Percentiles rank a stretch among this genome's conserved stretches.
phyloP scores from a whole-genome alignment of 73 alveolate species.

The Paramecium sexaurelia region DNA sequence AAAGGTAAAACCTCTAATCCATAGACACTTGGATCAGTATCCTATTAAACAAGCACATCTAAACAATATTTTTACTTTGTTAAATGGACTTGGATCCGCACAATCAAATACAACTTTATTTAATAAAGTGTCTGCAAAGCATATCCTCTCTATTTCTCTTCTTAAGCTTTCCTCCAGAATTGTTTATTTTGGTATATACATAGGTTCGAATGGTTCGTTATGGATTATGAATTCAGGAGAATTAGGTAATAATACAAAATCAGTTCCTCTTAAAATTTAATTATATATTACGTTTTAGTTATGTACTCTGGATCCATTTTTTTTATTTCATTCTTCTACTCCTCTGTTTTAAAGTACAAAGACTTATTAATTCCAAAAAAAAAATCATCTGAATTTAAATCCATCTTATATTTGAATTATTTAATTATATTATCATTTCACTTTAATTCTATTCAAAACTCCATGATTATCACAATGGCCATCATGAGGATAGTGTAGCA shows the following conservation, averaged over 20 bases:
- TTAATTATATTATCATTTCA: not conserved
- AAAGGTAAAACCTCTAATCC: slow-evolving; percentile 74
- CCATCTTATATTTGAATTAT: slow-evolving; percentile 34
- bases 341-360: slow-evolving; percentile 47
- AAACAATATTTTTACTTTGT: slow-evolving; percentile 31
- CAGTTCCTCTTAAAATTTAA: slow-evolving; percentile 59
- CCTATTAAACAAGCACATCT: not conserved
- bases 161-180: slow-evolving; percentile 63
- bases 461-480: slow-evolving; percentile 26
- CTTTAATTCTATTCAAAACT: not conserved
- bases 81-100: slow-evolving; percentile 52
- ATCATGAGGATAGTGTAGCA: not conserved
- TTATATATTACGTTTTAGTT: not conserved
- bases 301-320: slow-evolving; percentile 45
- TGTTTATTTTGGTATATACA: slow-evolving; percentile 67
- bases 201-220: slow-evolving; percentile 68
- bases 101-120: slow-evolving; percentile 68
- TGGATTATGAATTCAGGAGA: slow-evolving; percentile 63
- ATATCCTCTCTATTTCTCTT: slow-evolving; percentile 66
- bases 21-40: slow-evolving; percentile 52
- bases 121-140: slow-evolving; percentile 67
- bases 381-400: not conserved
- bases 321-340: slow-evolving; percentile 17
- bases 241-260: slow-evolving; percentile 58
- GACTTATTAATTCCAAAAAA: slow-evolving; percentile 20